A percentile compares a stretch with the other conserved stretches of the same genome.
These are phyloP conservation scores for Vitis hybrid DNA, from an alignment of 177 flowering plant species.

Conservation along the genomic window DNA sequence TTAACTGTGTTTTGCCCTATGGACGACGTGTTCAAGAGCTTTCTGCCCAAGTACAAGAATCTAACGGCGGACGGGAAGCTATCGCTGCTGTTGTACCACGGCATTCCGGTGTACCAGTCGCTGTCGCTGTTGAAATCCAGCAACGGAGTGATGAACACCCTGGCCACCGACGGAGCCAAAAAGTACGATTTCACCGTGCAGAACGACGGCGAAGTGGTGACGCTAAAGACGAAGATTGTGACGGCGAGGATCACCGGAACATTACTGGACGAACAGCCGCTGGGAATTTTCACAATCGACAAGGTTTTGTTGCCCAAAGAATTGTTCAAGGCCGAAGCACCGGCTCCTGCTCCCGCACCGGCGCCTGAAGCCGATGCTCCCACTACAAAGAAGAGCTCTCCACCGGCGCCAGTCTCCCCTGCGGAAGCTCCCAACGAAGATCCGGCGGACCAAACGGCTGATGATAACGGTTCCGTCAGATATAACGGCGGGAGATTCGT, in stretches of 20 bases:
- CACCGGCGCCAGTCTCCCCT: conserved; percentile 41
- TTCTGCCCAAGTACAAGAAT: conserved; percentile 70
- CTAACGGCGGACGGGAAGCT: conserved; percentile 52
- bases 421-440: conserved; percentile 55
- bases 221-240: conserved; percentile 61
- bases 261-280: conserved; percentile 66
- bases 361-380: conserved; percentile 45
- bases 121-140: conserved; percentile 60
- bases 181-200: conserved; percentile 75
- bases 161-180: conserved; percentile 82
- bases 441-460: conserved; percentile 52
- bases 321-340: conserved; percentile 50
- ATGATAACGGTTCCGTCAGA: conserved; percentile 33
- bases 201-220: conserved; percentile 75
- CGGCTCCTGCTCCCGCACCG: conserved; percentile 65
- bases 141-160: conserved; percentile 74
- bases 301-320: conserved; percentile 77
- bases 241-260: conserved; percentile 71
- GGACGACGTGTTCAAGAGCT: conserved; percentile 62
- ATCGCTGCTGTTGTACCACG: conserved; percentile 63
- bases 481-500: conserved; percentile 25
- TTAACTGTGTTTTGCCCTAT: conserved; percentile 75
- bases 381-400: conserved; percentile 8
- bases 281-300: conserved; percentile 58
- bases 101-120: conserved; percentile 61